Base-by-base conservation (phyloP, 768 basidiomycete species). In the Cyathus striatus region DNA sequence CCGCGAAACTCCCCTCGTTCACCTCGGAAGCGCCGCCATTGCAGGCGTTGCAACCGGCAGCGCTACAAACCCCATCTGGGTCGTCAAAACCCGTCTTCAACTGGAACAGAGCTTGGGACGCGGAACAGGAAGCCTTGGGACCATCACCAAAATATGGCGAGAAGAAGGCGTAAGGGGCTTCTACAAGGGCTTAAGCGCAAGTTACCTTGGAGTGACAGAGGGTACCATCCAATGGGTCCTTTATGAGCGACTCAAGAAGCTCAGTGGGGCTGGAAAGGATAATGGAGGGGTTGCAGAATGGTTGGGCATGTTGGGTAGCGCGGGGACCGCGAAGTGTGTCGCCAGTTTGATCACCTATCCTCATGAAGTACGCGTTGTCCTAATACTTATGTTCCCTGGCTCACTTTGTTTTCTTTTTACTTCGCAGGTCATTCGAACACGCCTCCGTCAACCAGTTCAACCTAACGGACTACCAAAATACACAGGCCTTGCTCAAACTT, bases 51-150 rank as follows among this genome's bases (percentile, higher is more conserved):
- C 73, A 23, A 99, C 96, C 0, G 79, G 93, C 4, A 85, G 90
- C 0, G 90, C 81, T 9, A 98, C 96, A 17, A 99, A 99, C 61
- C 96, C 96, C 0, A 95, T 99, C 20, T 99, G 96, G 96, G 96
- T 99, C 37, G 91, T 99, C 47, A 99, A 98, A 64, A 99, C 96
- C 34, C 83, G 95, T 5, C 55, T 99, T 42, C 96, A 99, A 58
- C 79, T 99, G 13, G 67, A 64, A 23, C 26, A 43, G 4, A 52
- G 23, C 21, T 52, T 39, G 36, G 50, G 46, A 14, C 59, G 63
- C 10, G 57, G 68, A 3, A 49, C 78, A 1, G 78, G 79, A 0
- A 83, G 81, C 43, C 73, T 68, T 65, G 49, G 59, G 7, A 81
- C 77, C 55, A 86, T 92, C 32, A 76, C 72, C 55, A 65, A 81